Evolutionary conservation across 2,329 filamentous ascomycete genomes (phyloP), one percentile per base, ranked within the genome.

Genomic region (Ceratocystiopsis brevicomis): DNA sequence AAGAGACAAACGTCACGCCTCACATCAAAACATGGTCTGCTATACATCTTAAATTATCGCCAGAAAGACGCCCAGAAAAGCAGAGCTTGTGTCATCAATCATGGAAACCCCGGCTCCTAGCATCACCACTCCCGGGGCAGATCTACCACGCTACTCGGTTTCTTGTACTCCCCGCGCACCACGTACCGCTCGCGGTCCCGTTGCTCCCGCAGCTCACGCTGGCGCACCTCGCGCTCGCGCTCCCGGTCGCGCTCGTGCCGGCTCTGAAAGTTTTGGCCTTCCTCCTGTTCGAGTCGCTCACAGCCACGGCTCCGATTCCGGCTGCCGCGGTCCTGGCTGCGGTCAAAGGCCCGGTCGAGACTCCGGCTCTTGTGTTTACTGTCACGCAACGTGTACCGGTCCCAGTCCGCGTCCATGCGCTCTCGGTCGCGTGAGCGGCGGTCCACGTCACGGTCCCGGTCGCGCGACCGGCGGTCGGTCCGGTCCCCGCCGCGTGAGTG

Each of bases 361-460:
- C 53, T 46, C 25, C 37, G 42, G 18, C 33, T 48, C 39, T 59
- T 54, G 18, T 56, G 51, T 16, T 53, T 56, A 6, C 51, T 50
- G 19, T 53, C 38, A 4, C 30, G 41, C 1, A 40, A 38, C 14
- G 25, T 15, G 12, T 47, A 47, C 14, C 53, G 45, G 32, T 50
- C 48, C 11, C 49, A 42, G 17, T 59, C 10, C 4, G 32, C 32
- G 11, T 12, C 19, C 37, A 55, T 54, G 40, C 60, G 56, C 9
- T 60, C 54, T 41, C 58, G 39, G 21, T 65, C 62, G 12, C 61
- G 37, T 4, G 46, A 44, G 10, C 40, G 39, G 32, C 33, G 15
- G 19, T 53, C 49, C 30, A 44, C 32, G 50, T 44, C 61, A 5
- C 59, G 54, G 18, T 63, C 62, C 43, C 59, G 51, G 9, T 65